Base-by-base conservation (phyloP, 2,329 filamentous ascomycete species). In the Clonostachys rhizophaga region DNA sequence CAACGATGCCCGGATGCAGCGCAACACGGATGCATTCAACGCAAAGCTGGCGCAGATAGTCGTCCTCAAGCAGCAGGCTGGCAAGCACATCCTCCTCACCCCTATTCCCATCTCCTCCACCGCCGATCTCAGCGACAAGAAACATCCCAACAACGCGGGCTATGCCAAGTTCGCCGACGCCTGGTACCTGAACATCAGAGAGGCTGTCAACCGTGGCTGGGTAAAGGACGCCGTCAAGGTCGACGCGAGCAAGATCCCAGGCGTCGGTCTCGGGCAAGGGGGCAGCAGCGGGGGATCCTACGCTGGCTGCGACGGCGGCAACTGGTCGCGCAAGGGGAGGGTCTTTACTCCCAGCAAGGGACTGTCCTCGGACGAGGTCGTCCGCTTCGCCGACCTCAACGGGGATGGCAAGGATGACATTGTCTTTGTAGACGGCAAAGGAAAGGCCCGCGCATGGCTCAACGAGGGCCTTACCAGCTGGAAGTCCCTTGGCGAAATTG, bases 131-230 rank as follows among this genome's bases (percentile, higher is more conserved):
- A 53, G 50, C 2, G 67, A 70, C 46, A 54, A 52, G 8, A 68
- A 61, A 4, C 68, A 70, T 44, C 68, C 66, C 3, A 56, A 58
- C 18, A 62, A 66, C 33, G 52, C 24, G 0, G 68, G 68, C 12
- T 68, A 69, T 46, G 50, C 54, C 46, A 67, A 68, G 56, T 68
- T 71, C 64, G 67, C 67, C 16, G 49, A 55, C 17, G 45, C 64
- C 7, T 69, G 64, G 64, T 60, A 58, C 41, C 47, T 40, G 4
- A 58, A 55, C 13, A 59, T 65, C 41, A 43, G 52, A 42, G 54
- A 61, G 41, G 62, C 58, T 5, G 42, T 49, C 16, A 49, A 50
- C 9, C 36, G 40, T 4, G 51, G 43, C 33, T 50, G 49, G 47
- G 36, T 58, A 16, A 45, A 50, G 8, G 17, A 34, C 2, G 51